phyloP scores from a whole-genome alignment of 2,329 filamentous ascomycete genomes.

The Orbilia brochopaga region DNA sequence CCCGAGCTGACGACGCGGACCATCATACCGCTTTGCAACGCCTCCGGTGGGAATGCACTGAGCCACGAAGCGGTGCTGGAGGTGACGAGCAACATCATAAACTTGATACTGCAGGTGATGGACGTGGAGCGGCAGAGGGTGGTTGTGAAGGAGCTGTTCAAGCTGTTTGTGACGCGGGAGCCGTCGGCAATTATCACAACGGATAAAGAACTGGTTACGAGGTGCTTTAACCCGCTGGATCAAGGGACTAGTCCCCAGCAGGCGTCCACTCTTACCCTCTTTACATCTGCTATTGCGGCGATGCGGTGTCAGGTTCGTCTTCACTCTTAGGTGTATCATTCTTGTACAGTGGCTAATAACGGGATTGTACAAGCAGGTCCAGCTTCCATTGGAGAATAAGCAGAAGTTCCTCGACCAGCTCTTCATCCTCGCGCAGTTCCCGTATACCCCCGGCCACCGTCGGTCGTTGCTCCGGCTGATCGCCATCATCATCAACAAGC shows the following conservation, averaged over 20 bases:
- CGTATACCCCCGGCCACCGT: constrained; percentile 57
- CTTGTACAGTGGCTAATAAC: not conserved
- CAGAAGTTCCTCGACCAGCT: constrained; percentile 57
- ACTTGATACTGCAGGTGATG: constrained; percentile 66
- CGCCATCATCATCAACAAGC: constrained; percentile 58
- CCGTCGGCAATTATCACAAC: constrained; percentile 58
- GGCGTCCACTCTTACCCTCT: constrained; percentile 50
- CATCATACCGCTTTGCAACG: constrained; percentile 57
- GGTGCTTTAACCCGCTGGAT: constrained; percentile 52
- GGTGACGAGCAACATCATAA: constrained; percentile 67
- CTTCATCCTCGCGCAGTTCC: constrained; percentile 56
- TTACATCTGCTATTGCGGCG: constrained; percentile 53
- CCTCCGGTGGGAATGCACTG: constrained; percentile 59
- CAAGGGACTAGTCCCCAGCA: constrained; percentile 34
- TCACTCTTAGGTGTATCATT: not conserved
- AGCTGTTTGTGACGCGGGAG: constrained; percentile 60
- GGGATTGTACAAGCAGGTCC: constrained; percentile 50
- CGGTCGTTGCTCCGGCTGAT: constrained; percentile 59
- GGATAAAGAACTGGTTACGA: constrained; percentile 53
- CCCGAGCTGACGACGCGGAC: constrained; percentile 56
- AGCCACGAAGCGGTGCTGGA: constrained; percentile 65
- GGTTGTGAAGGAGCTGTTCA: constrained; percentile 65
- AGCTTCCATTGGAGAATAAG: constrained; percentile 48
- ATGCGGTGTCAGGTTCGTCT: constrained; percentile 53
- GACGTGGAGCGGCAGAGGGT: constrained; percentile 63